Evolutionary conservation across 2,329 filamentous ascomycete genomes (phyloP).

Genomic region (Hypoxylon rubiginosum): DNA sequence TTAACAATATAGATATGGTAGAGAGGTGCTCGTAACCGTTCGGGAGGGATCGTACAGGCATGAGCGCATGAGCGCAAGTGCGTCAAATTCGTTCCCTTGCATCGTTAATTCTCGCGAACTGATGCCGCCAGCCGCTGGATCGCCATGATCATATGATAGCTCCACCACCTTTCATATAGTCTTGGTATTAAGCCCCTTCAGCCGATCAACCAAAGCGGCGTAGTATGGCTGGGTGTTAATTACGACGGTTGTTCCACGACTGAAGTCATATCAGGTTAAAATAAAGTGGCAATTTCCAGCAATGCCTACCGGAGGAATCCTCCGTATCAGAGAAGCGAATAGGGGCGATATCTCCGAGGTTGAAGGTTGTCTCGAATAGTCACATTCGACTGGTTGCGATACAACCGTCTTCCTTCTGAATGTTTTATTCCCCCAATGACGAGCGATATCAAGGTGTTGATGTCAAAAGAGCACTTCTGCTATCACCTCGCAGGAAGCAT

Average conservation of each 20-base stretch:
- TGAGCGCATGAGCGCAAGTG: background rate
- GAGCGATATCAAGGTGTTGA: conserved; percentile 11
- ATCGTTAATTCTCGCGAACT: conserved; percentile 14
- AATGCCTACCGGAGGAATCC: background rate
- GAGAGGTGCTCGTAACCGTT: background rate
- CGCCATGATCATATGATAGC: background rate
- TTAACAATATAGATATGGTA: background rate
- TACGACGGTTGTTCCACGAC: background rate
- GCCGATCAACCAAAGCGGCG: background rate
- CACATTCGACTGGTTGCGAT: background rate
- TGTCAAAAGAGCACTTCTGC: conserved; percentile 14
- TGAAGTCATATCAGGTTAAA: background rate
- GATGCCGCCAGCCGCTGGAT: conserved; percentile 8
- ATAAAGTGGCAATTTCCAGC: background rate
- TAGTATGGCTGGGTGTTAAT: background rate
- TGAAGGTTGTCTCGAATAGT: background rate
- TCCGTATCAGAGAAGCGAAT: background rate
- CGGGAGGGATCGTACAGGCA: background rate
- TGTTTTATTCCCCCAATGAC: background rate
- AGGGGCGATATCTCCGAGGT: background rate
- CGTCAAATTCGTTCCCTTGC: conserved; percentile 3
- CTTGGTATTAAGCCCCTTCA: background rate
- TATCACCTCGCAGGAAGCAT: conserved; percentile 19
- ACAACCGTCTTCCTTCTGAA: background rate
- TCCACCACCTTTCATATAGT: background rate